phyloP scores from a whole-genome alignment of 2,329 filamentous ascomycete species.

The Fusarium sp. region DNA sequence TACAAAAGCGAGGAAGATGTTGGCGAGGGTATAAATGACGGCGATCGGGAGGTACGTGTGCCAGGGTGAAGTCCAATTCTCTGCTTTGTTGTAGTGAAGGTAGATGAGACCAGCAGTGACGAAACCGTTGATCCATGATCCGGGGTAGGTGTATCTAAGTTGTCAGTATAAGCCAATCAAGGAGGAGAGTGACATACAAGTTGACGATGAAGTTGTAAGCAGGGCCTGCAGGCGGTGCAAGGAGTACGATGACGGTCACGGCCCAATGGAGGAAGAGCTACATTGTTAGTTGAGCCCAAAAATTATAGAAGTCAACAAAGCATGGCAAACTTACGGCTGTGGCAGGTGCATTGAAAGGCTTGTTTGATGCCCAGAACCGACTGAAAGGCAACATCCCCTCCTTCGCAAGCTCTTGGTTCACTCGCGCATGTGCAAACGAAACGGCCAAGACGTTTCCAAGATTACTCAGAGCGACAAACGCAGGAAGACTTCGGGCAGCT shows the following conservation, averaged over 20 bases:
- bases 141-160: constrained; percentile 61
- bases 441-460: constrained; percentile 73
- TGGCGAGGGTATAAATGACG: constrained; percentile 63
- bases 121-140: constrained; percentile 66
- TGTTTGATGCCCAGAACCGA: constrained; percentile 76
- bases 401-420: constrained; percentile 76
- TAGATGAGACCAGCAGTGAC: constrained; percentile 65
- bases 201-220: constrained; percentile 77
- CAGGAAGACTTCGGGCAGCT: constrained; percentile 61
- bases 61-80: constrained; percentile 67
- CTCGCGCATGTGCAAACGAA: constrained; percentile 68
- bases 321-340: constrained; percentile 56
- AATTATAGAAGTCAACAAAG: background rate
- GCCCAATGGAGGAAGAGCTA: constrained; percentile 74
- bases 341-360: constrained; percentile 75
- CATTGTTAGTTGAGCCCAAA: constrained; percentile 13
- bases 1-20: constrained; percentile 65
- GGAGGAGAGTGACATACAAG: constrained; percentile 49
- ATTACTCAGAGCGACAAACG: constrained; percentile 71
- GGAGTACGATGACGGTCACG: constrained; percentile 72
- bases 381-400: constrained; percentile 76
- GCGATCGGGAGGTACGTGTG: constrained; percentile 62
- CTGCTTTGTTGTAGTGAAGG: constrained; percentile 62
- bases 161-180: constrained; percentile 18
- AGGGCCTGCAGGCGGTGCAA: constrained; percentile 75